Percentiles rank a stretch among this genome's conserved stretches.
Conservation (phyloP, 2,329 filamentous ascomycete species). For the Phaeomoniella chlamydospora region DNA sequence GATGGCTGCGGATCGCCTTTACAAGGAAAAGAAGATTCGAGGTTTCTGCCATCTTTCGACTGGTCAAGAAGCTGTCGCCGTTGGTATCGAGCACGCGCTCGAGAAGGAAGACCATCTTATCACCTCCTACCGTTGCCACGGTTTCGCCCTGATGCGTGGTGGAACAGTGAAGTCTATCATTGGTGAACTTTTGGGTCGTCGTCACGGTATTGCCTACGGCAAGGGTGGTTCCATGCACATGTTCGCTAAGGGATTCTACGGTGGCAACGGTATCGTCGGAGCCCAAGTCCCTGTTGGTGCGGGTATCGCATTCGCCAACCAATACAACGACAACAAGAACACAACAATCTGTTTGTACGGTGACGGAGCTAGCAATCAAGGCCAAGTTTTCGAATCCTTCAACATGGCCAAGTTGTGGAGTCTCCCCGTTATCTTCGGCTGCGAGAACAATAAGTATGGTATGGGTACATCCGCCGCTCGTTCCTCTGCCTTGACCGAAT, state of each 20-base stretch:
- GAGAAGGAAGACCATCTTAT: slow-evolving; percentile 86
- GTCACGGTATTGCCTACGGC: slow-evolving; percentile 93
- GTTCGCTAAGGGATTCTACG: slow-evolving; percentile 96
- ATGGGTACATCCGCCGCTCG: slow-evolving; percentile 96
- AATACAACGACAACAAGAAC: slow-evolving; percentile 80
- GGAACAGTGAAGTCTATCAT: slow-evolving; percentile 84
- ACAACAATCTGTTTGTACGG: slow-evolving; percentile 85
- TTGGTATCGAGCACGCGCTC: slow-evolving; percentile 93
- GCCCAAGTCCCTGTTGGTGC: slow-evolving; percentile 96
- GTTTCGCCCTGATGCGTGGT: slow-evolving; percentile 93
- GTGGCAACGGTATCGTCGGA: slow-evolving; percentile 97
- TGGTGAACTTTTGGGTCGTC: slow-evolving; percentile 84
- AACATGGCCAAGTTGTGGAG: slow-evolving; percentile 99
- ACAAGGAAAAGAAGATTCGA: slow-evolving; percentile 99
- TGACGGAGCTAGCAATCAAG: slow-evolving; percentile 97
- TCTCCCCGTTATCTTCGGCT: slow-evolving; percentile 86
- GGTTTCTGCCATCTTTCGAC: slow-evolving; percentile 99
- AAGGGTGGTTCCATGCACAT: slow-evolving; percentile 99
- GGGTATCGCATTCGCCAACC: slow-evolving; percentile 90
- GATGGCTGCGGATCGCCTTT: slow-evolving; percentile 95
- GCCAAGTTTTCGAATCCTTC: slow-evolving; percentile 98
- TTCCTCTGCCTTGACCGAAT: slow-evolving; percentile 91
- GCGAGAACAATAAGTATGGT: slow-evolving; percentile 99
- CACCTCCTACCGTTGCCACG: slow-evolving; percentile 97
- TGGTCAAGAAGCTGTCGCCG: slow-evolving; percentile 92